Evolutionary conservation across 768 basidiomycete species (phyloP).

Genomic region (Pisolithus microcarpus): DNA sequence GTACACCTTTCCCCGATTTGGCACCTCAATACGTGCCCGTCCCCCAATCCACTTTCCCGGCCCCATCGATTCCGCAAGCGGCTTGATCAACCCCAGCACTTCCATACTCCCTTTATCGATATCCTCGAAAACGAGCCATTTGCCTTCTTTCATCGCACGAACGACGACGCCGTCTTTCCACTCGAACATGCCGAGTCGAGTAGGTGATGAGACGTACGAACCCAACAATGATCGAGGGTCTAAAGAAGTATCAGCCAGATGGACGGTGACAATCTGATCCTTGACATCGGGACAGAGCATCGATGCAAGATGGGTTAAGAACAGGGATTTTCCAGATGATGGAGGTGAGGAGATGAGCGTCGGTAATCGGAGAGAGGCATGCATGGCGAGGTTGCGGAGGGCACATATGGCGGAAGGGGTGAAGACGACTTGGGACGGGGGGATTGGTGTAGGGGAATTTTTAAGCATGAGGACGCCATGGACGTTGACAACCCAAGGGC

Average conservation of each 20-base stretch:
- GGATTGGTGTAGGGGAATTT: slow-evolving; percentile 22
- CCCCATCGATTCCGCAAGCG: slow-evolving; percentile 69
- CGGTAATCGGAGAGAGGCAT: slow-evolving; percentile 64
- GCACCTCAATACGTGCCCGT: slow-evolving; percentile 60
- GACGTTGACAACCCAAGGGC: slow-evolving; percentile 52
- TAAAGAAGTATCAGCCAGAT: slow-evolving; percentile 91
- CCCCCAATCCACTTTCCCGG: slow-evolving; percentile 71
- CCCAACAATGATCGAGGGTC: slow-evolving; percentile 91
- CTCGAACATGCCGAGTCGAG: slow-evolving; percentile 80
- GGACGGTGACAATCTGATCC: slow-evolving; percentile 76
- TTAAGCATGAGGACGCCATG: slow-evolving; percentile 64
- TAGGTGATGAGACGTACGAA: slow-evolving; percentile 84
- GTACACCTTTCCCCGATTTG: slow-evolving; percentile 64
- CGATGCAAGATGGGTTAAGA: slow-evolving; percentile 70
- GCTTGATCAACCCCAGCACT: slow-evolving; percentile 80
- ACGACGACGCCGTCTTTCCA: slow-evolving; percentile 95
- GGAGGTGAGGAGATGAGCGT: slow-evolving; percentile 78
- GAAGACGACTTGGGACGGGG: slow-evolving; percentile 42
- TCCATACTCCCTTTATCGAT: slow-evolving; percentile 87
- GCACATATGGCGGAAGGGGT: slow-evolving; percentile 56
- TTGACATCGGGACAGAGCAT: slow-evolving; percentile 50
- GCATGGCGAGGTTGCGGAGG: slow-evolving; percentile 55
- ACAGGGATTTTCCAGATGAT: slow-evolving; percentile 81
- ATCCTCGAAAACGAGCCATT: slow-evolving; percentile 90
- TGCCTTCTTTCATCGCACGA: slow-evolving; percentile 81